Base-by-base conservation (phyloP, 306 rosid species). In the Sindora glabra region DNA sequence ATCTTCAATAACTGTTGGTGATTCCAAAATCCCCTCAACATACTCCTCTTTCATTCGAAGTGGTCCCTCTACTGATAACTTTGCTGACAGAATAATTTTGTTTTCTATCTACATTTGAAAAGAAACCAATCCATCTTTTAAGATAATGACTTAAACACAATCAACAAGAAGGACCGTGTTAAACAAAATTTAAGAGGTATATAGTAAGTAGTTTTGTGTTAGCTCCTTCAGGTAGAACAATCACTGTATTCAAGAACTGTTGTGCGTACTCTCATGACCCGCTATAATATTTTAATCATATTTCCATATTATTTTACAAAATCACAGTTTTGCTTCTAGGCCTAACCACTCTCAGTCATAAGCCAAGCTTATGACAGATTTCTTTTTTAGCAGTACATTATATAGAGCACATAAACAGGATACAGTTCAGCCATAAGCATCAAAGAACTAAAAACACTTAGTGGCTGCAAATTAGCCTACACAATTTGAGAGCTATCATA, bases 1-100 rank as follows among this genome's bases (percentile, higher is more conserved):
- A 47, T 86, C 95, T 79, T 89, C 97, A 44, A 89, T 78, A 59
- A 92, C 74, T 39, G 73, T 82, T 17, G 99, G 99, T 15, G 77
- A 60, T 79, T 80, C 95, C 16, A 89, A 59, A 74, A 75, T 52
- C 71, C 94, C 95, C 73, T 92, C 99, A 51, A 72, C 83, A 67
- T 80, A 89, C 76, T 89, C 95, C 86, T 89, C 99, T 77, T 80
- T 92, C 89, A 92, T 55, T 61, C 99, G 84, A 75, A 92, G 85
- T 27, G 99, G 90, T 15, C 99, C 99, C 77, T 92, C 99, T 54
- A 92, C 90, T 26, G 84, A 56, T 67, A 92, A 75, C 79, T 67
- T 89, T 62, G 86, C 76, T 59, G 87, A 80, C 62, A 92, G 77
- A 61, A 58, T 56, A 64, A 89, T 24, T 70, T 72, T 86, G 86